A percentile compares a stretch with the other conserved stretches of the same genome.
Conservation (phyloP, 371 early-diverging fungal genomes). For the Apophysomyces variabilis region DNA sequence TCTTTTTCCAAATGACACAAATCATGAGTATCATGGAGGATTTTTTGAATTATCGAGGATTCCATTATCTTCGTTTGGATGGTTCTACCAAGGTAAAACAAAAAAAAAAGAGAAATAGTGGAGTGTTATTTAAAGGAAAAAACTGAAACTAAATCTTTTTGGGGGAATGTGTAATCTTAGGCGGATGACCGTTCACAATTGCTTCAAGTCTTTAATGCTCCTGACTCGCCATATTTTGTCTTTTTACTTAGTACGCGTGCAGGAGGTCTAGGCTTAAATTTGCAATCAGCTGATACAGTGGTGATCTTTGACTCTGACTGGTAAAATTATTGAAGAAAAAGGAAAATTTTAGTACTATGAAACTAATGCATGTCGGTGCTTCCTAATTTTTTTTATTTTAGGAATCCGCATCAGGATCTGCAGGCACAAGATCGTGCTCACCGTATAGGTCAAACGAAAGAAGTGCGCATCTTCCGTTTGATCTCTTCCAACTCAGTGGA, state of each 20-base stretch:
- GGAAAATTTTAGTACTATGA: too few species aligned
- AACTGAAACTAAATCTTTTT: neutral
- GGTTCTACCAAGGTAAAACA: conserved; percentile 82
- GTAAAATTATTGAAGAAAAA: conserved; percentile 25
- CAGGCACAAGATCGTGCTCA: conserved; percentile 99
- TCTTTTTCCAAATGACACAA: conserved; percentile 99
- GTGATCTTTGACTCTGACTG: conserved; percentile 99
- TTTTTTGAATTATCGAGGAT: conserved; percentile 79
- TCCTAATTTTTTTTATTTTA: conserved; percentile 10
- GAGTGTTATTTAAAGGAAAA: neutral
- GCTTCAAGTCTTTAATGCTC: conserved; percentile 83
- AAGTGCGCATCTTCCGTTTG: conserved; percentile 97
- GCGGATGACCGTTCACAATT: conserved; percentile 86
- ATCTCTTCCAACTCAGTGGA: conserved; percentile 96
- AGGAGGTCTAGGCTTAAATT: conserved; percentile 98
- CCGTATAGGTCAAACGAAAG: conserved; percentile 99
- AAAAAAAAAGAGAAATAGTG: neutral
- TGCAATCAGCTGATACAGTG: conserved; percentile 99
- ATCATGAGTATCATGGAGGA: conserved; percentile 98
- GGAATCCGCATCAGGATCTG: conserved; percentile 98
- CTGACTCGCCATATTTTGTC: conserved; percentile 84
- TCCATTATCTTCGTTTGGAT: conserved; percentile 91
- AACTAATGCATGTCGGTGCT: too few species aligned
- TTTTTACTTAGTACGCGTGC: conserved; percentile 99
- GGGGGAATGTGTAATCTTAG: neutral